These are phyloP conservation scores for Eutrema yunnanense DNA, from an alignment of 345 rosid genomes.

Conservation along the genomic window DNA sequence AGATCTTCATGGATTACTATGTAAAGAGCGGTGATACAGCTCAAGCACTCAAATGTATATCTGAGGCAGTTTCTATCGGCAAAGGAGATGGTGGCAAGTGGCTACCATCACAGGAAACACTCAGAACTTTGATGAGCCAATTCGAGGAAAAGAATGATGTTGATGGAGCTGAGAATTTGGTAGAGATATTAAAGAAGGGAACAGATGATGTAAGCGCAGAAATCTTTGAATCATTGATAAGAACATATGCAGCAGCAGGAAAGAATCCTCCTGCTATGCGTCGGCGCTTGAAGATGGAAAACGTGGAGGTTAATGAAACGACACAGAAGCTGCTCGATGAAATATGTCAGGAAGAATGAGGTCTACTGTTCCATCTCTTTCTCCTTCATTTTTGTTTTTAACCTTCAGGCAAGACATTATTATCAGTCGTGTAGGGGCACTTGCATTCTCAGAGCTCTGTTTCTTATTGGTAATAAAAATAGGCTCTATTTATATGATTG, in stretches of 20 bases:
- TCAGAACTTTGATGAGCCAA: conserved; percentile 50
- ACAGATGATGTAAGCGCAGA: conserved; percentile 49
- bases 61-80: conserved; percentile 58
- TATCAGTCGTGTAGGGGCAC: neutral
- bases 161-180: conserved; percentile 71
- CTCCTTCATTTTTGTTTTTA: neutral
- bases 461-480: conserved; percentile 18
- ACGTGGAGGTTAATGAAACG: conserved; percentile 51
- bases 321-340: conserved; percentile 60
- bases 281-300: conserved; percentile 75
- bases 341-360: conserved; percentile 63
- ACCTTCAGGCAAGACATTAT: conserved; percentile 1
- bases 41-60: conserved; percentile 56
- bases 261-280: conserved; percentile 58
- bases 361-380: conserved; percentile 2
- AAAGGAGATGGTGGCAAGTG: conserved; percentile 73
- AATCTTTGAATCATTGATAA: conserved; percentile 69
- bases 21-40: conserved; percentile 47
- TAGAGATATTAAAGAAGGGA: conserved; percentile 70
- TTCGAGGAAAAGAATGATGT: conserved; percentile 74
- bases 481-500: neutral
- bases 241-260: conserved; percentile 86
- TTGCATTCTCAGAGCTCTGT: conserved; percentile 7
- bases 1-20: conserved; percentile 60
- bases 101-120: conserved; percentile 59